Conservation (phyloP, 768 basidiomycete species). For the Filobasidium wieringae region DNA sequence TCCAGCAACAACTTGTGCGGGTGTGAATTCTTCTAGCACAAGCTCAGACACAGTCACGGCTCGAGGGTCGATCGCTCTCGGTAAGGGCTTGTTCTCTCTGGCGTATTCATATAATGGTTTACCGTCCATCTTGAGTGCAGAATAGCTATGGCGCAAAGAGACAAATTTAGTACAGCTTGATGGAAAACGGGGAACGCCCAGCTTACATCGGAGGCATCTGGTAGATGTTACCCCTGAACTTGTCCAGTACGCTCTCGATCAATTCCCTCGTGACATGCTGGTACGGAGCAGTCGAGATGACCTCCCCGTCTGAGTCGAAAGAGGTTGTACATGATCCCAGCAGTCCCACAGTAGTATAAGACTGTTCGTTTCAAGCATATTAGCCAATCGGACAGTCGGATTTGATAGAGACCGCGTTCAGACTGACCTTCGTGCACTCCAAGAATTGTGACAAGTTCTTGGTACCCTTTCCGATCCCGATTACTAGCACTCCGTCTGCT, state of each 20-base stretch:
- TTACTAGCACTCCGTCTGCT: conserved; percentile 91
- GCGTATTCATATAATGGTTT: conserved; percentile 92
- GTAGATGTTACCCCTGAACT: conserved; percentile 73
- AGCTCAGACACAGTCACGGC: conserved; percentile 69
- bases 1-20: conserved; percentile 36
- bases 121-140: conserved; percentile 97
- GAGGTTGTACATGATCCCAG: conserved; percentile 90
- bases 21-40: conserved; percentile 63
- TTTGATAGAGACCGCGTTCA: neutral
- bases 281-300: conserved; percentile 49
- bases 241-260: conserved; percentile 55
- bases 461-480: conserved; percentile 80
- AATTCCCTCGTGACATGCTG: conserved; percentile 65
- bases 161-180: neutral
- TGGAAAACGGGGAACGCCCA: neutral
- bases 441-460: conserved; percentile 74
- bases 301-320: conserved; percentile 79
- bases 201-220: conserved; percentile 85
- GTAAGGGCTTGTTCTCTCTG: conserved; percentile 74
- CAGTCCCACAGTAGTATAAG: conserved; percentile 58
- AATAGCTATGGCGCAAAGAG: conserved; percentile 53
- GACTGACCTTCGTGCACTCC: conserved; percentile 73
- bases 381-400: neutral
- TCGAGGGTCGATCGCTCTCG: conserved; percentile 83
- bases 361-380: neutral